Base-by-base conservation (phyloP, 176 grass and related monocot genomes). In the Secale cereale region DNA sequence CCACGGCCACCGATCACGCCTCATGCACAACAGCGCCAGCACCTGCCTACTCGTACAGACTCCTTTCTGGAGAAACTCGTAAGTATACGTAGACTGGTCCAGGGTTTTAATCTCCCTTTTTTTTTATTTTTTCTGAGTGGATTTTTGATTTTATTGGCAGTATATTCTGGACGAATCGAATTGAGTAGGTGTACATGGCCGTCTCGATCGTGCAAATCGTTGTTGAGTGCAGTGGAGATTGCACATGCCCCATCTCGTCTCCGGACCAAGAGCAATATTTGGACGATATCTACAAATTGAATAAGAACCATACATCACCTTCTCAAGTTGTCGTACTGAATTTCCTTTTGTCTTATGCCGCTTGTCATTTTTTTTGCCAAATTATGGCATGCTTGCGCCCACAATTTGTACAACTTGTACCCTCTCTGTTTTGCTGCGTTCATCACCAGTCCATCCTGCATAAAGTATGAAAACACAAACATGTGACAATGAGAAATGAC, bases 1-100 rank as follows among this genome's bases (percentile, higher is more conserved):
- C 83, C 50, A 63, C 71, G 13, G 8, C 82, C 36, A 60, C 67
- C 70, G 36, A 75, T 81, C 87, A 75, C 41, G 59, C 82, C 60
- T 52, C 73, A 13, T 16, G 46, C 31, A 39, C 67, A 59, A 81
- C 63, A 32, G 33, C 67, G 12, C 14, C 26, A 36, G 30, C 22
- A 54, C 76, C 29, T 77, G 30, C 66, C 66, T 70, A 70, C 35
- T 22, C 37, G n/a, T 70, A 40, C 67, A 25, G 35, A 40, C 36
- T 39, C 40, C 22, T 70, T 39, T 39, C 30, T 35, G 7, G 32
- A 19, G 30, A 67, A 67, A 10, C 69, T 74, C 81, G n/a, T 65
- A 65, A 19, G 60, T 36, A 63, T 54, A 30, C 57, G 5, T 75
- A 81, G 78, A 22, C 16, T 77, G 65, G 84, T 79, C 84, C 76